Evolutionary conservation across 2,329 filamentous ascomycete genomes (phyloP), one percentile per base, ranked within the genome.

Genomic region (Achaetomium macrosporum): DNA sequence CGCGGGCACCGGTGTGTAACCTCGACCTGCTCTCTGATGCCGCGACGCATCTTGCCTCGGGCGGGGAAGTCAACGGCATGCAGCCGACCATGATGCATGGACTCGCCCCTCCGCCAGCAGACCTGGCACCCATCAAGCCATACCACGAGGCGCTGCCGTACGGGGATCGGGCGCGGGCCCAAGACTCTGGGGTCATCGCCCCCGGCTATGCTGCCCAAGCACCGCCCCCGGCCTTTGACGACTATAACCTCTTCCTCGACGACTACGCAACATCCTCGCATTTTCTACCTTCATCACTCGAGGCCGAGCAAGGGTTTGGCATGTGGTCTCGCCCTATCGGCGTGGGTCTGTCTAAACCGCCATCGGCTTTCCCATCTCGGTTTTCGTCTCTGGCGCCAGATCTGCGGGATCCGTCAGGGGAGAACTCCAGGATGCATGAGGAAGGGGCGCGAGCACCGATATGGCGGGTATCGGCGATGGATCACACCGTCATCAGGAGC

Each of bases 161-260:
- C 59, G 64, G 67, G 11, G 77, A 81, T 31, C 74, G 77, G 12
- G 67, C 68, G 19, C 70, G 76, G 33, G 76, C 76, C 35, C 60
- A 67, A 17, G 74, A 79, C 13, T 65, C 69, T 3, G 69, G 69
- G 2, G 65, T 70, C 6, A 65, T 78, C 49, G 63, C 71, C 4
- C 67, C 73, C 2, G 70, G 68, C 2, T 72, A 73, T 43, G 60
- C 68, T 1, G 66, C 73, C 45, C 65, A 68, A 41, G 66, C 68
- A 0, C 68, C 69, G 3, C 63, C 66, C 2, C 65, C 75, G 1
- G 62, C 68, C 1, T 77, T 78, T 55, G 77, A 82, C 51, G 78
- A 81, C 58, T 82, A 82, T 57, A 79, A 81, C 54, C 65, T 82
- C 12, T 82, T 83, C 54, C 66, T 83, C 48, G 80, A 83, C 61